Conservation (phyloP, 257 asterid genomes). For the Rehmannia glutinosa region DNA sequence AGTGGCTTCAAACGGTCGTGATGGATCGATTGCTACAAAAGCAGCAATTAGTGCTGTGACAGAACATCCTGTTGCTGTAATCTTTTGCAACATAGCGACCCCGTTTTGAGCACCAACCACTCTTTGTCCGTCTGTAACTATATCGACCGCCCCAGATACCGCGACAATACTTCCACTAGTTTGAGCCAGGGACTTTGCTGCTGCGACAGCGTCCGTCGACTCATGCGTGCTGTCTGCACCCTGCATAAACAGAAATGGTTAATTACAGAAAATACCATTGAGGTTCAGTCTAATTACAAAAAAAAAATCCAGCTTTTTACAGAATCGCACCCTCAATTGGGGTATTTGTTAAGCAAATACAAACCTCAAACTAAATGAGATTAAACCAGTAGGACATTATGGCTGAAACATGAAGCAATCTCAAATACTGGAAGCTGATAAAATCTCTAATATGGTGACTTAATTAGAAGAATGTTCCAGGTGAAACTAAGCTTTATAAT, state of each 20-base stretch:
- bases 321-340: no score
- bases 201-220: constrained; percentile 69
- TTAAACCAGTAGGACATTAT: neutral
- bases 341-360: no score
- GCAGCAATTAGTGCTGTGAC: constrained; percentile 85
- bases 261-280: no score
- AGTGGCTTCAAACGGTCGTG: constrained; percentile 66
- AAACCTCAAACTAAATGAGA: no score
- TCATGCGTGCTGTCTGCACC: constrained; percentile 72
- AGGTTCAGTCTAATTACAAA: no score
- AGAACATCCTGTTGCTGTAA: constrained; percentile 91
- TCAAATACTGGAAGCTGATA: no score
- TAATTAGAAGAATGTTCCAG: constrained; percentile 91
- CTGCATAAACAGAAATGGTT: constrained; percentile 37
- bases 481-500: no score
- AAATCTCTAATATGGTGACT: no score
- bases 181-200: constrained; percentile 73
- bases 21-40: constrained; percentile 65
- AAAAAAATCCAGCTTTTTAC: no score
- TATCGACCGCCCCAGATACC: constrained; percentile 80
- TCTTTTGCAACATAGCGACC: constrained; percentile 75
- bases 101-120: constrained; percentile 71
- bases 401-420: neutral
- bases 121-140: constrained; percentile 66
- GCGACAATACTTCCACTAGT: constrained; percentile 56